Conservation (phyloP, 768 basidiomycete genomes). For the Pleurotus salmoneostramineus region DNA sequence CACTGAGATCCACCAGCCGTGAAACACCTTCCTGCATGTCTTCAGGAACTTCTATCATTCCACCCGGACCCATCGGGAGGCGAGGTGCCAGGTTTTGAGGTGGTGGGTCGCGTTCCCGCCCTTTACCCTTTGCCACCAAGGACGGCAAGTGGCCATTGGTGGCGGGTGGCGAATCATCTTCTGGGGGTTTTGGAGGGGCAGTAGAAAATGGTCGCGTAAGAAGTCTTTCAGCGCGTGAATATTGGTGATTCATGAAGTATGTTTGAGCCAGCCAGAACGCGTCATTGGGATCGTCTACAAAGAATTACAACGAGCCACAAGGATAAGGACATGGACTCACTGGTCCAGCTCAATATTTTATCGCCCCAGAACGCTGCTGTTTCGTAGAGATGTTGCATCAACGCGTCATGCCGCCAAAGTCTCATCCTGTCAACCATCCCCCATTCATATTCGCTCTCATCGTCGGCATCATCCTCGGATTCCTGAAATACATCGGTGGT, state of each 20-base stretch:
- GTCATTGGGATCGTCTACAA: conserved; percentile 91
- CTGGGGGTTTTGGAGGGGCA: conserved; percentile 35
- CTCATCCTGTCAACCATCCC: conserved; percentile 93
- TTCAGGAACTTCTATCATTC: conserved; percentile 66
- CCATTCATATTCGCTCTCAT: conserved; percentile 66
- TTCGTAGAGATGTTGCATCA: conserved; percentile 97
- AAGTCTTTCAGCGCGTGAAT: conserved; percentile 88
- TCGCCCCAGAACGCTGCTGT: conserved; percentile 99
- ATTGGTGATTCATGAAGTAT: conserved; percentile 94
- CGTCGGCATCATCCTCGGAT: conserved; percentile 55
- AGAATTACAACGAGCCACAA: conserved; percentile 7
- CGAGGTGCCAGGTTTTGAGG: conserved; percentile 38
- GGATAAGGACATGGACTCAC: conserved; percentile 45
- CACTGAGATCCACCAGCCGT: conserved; percentile 87
- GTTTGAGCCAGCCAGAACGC: conserved; percentile 99
- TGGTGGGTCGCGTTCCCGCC: conserved; percentile 45
- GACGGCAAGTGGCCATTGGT: conserved; percentile 38
- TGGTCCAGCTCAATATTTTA: conserved; percentile 94
- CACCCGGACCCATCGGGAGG: conserved; percentile 68
- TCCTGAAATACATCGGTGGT: conserved; percentile 76
- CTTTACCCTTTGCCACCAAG: conserved; percentile 53
- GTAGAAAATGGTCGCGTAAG: conserved; percentile 83
- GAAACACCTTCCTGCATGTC: conserved; percentile 63
- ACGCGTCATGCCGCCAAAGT: conserved; percentile 94
- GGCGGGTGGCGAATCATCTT: conserved; percentile 22